Evolutionary conservation across 495 filamentous ascomycete genomes (phyloP).

Genomic region (Tuber umbilicatum): DNA sequence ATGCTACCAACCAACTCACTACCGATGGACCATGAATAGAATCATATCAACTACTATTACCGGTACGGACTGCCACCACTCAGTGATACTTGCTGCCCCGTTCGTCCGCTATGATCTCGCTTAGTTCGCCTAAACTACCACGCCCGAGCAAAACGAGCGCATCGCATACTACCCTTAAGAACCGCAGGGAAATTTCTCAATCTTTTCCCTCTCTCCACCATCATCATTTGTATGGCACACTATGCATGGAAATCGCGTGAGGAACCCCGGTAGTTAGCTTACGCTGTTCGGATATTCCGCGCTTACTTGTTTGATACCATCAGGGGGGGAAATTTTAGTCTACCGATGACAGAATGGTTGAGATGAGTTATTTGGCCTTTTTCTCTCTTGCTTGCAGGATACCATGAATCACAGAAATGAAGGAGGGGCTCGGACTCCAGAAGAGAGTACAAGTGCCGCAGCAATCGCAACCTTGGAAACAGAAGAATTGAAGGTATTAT

Average conservation of each 20-base stretch:
- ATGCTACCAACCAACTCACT: neutral
- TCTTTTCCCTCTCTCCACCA: neutral
- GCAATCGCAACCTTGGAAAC: neutral
- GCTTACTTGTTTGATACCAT: neutral
- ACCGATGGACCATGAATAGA: neutral
- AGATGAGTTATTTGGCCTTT: neutral
- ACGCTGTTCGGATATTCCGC: neutral
- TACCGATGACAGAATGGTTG: neutral
- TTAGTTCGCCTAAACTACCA: neutral
- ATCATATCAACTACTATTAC: neutral
- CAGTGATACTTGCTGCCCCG: neutral
- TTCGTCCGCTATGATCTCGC: neutral
- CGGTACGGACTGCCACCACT: neutral
- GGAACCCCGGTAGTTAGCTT: neutral
- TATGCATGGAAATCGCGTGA: neutral
- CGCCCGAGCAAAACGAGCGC: neutral
- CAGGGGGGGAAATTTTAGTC: neutral
- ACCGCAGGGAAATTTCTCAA: neutral
- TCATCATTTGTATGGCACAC: neutral
- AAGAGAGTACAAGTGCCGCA: neutral
- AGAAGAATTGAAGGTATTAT: neutral
- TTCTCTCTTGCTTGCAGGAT: neutral
- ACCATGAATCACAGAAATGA: neutral
- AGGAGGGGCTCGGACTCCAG: neutral
- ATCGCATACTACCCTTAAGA: neutral